Base-by-base conservation (phyloP, 192 early-diverging fungal species). In the Coemansia sp. region DNA sequence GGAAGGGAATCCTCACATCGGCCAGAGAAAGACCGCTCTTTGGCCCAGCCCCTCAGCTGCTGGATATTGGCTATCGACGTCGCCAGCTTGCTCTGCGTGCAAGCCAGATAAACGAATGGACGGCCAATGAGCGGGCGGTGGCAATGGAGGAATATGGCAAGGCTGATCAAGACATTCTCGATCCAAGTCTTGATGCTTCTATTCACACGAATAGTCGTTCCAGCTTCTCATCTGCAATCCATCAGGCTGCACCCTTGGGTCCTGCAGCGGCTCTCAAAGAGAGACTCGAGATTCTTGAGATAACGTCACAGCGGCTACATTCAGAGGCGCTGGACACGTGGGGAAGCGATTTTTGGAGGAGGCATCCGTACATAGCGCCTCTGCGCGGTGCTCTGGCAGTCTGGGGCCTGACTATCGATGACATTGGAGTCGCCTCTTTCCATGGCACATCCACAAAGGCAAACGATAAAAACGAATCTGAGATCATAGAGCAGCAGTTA, bases 381-480 rank as follows among this genome's bases (percentile, higher is more conserved):
- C 77, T 98, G 59, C 91, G 94, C 57, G 96, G 93, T 66, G 89
- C 91, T 12, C 83, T 98, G 38, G 92, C 94, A 16, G 87, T 88
- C 6, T 98, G 89, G 80, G 94, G 94, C 43, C 81, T 98, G 67
- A 93, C 90, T 16, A 85, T 95, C 56, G 93, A 98, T 77, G 96
- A 98, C 79, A 93, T 98, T 76, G 90, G 91, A 58, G 88, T 95
- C 26, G 92, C 92, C 8, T 96, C 96, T 21, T 94, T 98, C 93
- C 95, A 98, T 82, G 94, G 95, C 65, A 98, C 95, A 18, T 91
- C 91, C 21, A 98, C 95, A 75, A 92, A 92, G 81, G 95, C 95
- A 49, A 98, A 98, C 81, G 94, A 98, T 85, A 92, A 93, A 87
- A 98, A 98, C 85, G 95, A 98, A 83, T 96, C 95, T 13, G 88